Evolutionary conservation across 2,329 filamentous ascomycete genomes (phyloP), one percentile per base, ranked within the genome.

Genomic region (Aspergillus unguis): DNA sequence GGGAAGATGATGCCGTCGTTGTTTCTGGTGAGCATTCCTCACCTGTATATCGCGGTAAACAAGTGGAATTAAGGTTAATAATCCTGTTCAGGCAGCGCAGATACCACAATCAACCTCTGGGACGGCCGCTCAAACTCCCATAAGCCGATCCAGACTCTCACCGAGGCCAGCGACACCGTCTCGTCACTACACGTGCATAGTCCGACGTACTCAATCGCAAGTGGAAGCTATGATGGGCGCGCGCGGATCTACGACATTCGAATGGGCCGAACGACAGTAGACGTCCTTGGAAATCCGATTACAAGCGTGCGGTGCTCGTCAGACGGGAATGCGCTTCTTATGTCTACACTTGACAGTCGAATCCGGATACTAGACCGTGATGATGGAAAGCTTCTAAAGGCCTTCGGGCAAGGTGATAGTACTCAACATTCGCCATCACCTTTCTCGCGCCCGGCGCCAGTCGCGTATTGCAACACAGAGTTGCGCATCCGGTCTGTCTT

Each of bases 171-270:
- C 10, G 72, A 75, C 53, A 75, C 72, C 6, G 71, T 75, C 42
- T 74, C 72, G 5, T 66, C 65, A 6, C 55, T 75, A 4, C 66
- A 72, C 52, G 68, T 70, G 2, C 71, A 75, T 44, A 68, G 66
- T 63, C 61, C 67, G 8, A 69, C 63, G 0, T 71, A 70, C 52
- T 73, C 67, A 70, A 82, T 97, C 45, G 71, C 90, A 1, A 80
- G 82, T 1, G 90, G 87, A 0, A 92, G 89, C 68, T 89, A 96
- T 52, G 92, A 97, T 72, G 92, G 92, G 2, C 79, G 87, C 53
- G 83, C 95, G 1, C 78, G 92, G 49, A 80, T 80, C 54, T 96
- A 97, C 73, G 92, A 97, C 73, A 73, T 95, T 37, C 80, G 90
- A 50, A 87, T 83, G 78, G 92, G 92, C 0, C 78, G 77, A 48